Evolutionary conservation across 176 grass and related monocot genomes (phyloP).

Genomic region (Avena eriantha): DNA sequence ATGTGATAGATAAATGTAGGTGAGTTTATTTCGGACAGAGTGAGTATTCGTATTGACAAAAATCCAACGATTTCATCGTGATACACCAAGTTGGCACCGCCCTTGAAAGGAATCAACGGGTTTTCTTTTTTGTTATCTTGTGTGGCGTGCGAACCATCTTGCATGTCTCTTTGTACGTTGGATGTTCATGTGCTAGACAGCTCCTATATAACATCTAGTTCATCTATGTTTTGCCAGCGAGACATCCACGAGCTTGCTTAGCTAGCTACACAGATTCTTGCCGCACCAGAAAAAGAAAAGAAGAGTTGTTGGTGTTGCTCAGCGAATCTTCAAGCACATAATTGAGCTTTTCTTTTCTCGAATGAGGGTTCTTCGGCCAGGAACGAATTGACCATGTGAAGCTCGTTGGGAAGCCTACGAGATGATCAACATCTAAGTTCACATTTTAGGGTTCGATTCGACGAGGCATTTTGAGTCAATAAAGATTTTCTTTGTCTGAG

Average conservation of each 20-base stretch:
- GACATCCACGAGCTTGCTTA: not conserved
- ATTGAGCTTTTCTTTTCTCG: not conserved
- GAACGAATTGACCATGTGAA: not conserved
- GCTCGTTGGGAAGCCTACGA: not conserved
- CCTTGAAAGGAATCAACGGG: not conserved
- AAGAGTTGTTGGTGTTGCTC: not conserved
- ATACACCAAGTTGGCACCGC: not conserved
- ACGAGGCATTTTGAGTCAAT: not conserved
- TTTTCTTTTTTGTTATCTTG: not conserved
- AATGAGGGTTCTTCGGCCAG: not conserved
- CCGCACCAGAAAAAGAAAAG: not conserved
- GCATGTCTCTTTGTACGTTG: not conserved
- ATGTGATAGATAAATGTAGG: too few species aligned
- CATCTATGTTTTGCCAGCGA: not conserved
- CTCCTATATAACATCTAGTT: too few species aligned
- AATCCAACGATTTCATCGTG: not conserved
- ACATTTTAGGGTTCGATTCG: too few species aligned
- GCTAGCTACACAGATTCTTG: slow-evolving; percentile 9
- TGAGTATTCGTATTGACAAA: not conserved
- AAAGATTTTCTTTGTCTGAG: not conserved
- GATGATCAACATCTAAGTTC: not conserved
- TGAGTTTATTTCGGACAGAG: too few species aligned
- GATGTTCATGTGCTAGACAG: not conserved
- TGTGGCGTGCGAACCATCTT: not conserved
- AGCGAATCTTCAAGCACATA: not conserved